phyloP scores from a whole-genome alignment of 1,284 basidiomycete species.

The Pisolithus thermaeus region DNA sequence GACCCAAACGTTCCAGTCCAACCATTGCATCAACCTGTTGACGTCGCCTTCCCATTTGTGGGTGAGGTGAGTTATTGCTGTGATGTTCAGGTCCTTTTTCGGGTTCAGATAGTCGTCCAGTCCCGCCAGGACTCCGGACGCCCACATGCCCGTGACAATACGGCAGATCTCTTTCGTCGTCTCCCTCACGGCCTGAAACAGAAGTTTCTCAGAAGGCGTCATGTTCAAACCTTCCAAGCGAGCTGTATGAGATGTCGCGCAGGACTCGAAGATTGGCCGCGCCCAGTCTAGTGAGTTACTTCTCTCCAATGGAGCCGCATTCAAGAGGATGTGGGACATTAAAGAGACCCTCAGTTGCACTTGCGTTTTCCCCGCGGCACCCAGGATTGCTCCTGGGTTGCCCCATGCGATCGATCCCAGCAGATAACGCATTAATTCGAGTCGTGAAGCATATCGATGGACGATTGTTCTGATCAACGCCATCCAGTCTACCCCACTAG shows the following conservation, averaged over 20 bases:
- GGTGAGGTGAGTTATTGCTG: slow-evolving; percentile 8
- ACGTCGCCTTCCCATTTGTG: slow-evolving; percentile 24
- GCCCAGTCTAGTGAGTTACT: slow-evolving; percentile 1
- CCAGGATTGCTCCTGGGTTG: slow-evolving; percentile 6
- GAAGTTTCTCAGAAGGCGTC: slow-evolving; percentile 1
- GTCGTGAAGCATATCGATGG: slow-evolving; percentile 33
- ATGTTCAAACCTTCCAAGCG: background rate
- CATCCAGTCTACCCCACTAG: no score
- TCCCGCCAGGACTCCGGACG: slow-evolving; percentile 29
- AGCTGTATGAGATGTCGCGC: slow-evolving; percentile 5
- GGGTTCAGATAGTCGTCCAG: slow-evolving; percentile 17
- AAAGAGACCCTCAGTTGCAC: slow-evolving; percentile 7
- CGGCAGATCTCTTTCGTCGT: slow-evolving; percentile 6
- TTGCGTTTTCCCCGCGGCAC: slow-evolving; percentile 3
- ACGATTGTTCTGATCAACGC: no score
- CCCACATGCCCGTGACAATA: slow-evolving; percentile 31
- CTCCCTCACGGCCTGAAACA: slow-evolving; percentile 1
- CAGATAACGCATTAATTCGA: slow-evolving; percentile 35
- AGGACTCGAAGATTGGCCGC: background rate
- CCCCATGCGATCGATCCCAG: slow-evolving; percentile 21
- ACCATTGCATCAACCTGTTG: slow-evolving; percentile 31
- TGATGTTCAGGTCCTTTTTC: background rate
- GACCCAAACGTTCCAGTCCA: slow-evolving; percentile 39
- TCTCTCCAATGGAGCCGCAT: background rate
- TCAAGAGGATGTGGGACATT: slow-evolving; percentile 7